Conservation (phyloP, 2,329 filamentous ascomycete genomes). For the Rhinocladiella similis region DNA sequence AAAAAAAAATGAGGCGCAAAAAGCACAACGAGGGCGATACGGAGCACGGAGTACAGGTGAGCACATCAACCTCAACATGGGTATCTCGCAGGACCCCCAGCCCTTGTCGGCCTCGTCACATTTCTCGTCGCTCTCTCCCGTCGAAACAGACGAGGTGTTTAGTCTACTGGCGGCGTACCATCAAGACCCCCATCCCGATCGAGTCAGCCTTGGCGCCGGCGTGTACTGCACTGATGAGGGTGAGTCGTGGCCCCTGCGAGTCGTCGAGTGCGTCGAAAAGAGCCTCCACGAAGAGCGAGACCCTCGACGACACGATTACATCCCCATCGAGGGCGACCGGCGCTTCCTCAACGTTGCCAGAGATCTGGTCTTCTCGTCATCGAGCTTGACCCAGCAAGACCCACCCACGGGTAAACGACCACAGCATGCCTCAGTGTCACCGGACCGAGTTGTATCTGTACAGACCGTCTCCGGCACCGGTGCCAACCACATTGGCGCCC, state of each 20-base stretch:
- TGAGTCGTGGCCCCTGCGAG: slow-evolving; percentile 39
- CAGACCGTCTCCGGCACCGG: slow-evolving; percentile 97
- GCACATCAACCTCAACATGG: slow-evolving; percentile 11
- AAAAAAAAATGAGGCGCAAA: too few relatives aligned
- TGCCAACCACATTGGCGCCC: slow-evolving; percentile 84
- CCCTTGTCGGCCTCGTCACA: slow-evolving; percentile 21
- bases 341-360: slow-evolving; percentile 83
- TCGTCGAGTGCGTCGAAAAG: slow-evolving; percentile 64
- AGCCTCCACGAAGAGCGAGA: slow-evolving; percentile 83
- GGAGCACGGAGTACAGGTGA: too few relatives aligned
- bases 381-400: slow-evolving; percentile 59
- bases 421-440: too few relatives aligned
- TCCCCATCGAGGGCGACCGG: slow-evolving; percentile 83
- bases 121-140: slow-evolving; percentile 63
- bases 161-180: slow-evolving; percentile 17
- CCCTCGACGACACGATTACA: slow-evolving; percentile 93
- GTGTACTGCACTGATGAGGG: slow-evolving; percentile 41
- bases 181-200: slow-evolving; percentile 31
- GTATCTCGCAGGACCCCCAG: not conserved
- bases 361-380: slow-evolving; percentile 69
- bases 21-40: too few relatives aligned
- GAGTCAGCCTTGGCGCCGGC: slow-evolving; percentile 42
- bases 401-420: slow-evolving; percentile 68
- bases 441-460: slow-evolving; percentile 61
- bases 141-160: slow-evolving; percentile 53